A percentile compares a stretch with the other conserved stretches of the same genome.
These are phyloP conservation scores for Debaryomyces castellii DNA, from an alignment of 805 yeast genomes.

Conservation along the genomic window DNA sequence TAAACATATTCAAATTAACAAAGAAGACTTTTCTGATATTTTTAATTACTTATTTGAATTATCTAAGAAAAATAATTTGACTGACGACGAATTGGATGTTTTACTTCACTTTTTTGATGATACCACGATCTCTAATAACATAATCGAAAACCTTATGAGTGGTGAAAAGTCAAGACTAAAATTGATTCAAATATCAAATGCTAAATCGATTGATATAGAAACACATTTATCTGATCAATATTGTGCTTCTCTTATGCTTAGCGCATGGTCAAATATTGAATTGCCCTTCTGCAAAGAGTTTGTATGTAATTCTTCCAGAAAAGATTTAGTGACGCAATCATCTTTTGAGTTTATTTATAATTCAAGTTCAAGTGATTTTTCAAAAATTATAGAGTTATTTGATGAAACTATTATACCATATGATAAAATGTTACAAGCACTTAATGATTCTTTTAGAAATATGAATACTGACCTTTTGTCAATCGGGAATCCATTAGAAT, in stretches of 20 bases:
- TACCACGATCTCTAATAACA: conserved; percentile 15
- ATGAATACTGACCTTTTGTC: conserved; percentile 30
- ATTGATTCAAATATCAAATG: conserved; percentile 13
- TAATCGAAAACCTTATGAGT: conserved; percentile 11
- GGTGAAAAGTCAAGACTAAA: conserved; percentile 9
- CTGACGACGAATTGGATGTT: conserved; percentile 19
- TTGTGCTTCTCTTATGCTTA: not conserved
- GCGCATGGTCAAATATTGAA: conserved; percentile 15
- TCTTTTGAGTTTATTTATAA: conserved; percentile 11
- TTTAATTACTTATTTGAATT: conserved; percentile 28
- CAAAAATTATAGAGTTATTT: conserved; percentile 5
- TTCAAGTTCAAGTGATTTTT: conserved; percentile 12
- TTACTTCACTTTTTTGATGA: conserved; percentile 17
- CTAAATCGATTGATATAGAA: not conserved
- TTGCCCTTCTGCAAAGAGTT: conserved; percentile 4
- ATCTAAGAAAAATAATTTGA: conserved; percentile 20
- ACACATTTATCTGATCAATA: not conserved
- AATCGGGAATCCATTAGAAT: conserved; percentile 47
- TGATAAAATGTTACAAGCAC: conserved; percentile 21
- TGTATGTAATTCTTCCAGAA: not conserved
- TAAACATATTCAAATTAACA: conserved; percentile 13
- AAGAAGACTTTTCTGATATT: conserved; percentile 20
- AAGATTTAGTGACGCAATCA: conserved; percentile 7
- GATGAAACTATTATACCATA: conserved; percentile 13
- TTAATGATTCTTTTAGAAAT: conserved; percentile 11